Base-by-base conservation (phyloP, 495 filamentous ascomycete species). In the Clohesyomyces aquaticus region DNA sequence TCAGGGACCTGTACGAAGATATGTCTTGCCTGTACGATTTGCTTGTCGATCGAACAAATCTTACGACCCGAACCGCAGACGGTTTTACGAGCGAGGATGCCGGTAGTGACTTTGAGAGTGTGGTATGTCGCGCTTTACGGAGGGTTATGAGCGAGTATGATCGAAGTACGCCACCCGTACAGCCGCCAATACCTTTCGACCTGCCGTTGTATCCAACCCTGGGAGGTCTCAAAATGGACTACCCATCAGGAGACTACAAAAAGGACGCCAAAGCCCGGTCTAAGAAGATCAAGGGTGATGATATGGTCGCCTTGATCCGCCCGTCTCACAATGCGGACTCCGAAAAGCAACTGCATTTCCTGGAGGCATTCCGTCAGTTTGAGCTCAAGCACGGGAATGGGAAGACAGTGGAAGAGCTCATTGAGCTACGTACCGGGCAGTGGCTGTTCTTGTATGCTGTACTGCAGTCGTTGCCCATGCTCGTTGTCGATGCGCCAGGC, bases 381-480 rank as follows among this genome's bases (percentile, higher is more conserved):
- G 95, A 98, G 77, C 77, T 82, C 12, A 88, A 88, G 45, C 85
- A 85, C 45, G 88, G 88, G 6, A 83, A 84, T 55, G 84, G 86
- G n/a, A 90, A 86, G 69, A 84, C 79, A 28, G 75, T 89, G 3
- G 81, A 87, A 9, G 91, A 96, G 55, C 77, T 97, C 8, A 76
- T 79, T 19, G 90, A 96, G 67, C 81, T 91, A 59, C 85, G 94
- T 23, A 82, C 86, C 32, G 94, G 94, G 18, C 85, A 93, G 71
- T 98, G 95, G 95, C 82, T 98, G 43, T 96, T 98, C 81, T 79
- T 97, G 46, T 98, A 98, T 73, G 89, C 87, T 23, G 85, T 96
- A 14, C 80, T 98, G 12, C 93, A 98, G 75, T 87, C 91, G 0
- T 83, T 98, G 14, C 95, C 95, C 0, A 85, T 96, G 81, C 79